These are phyloP conservation scores for Mycena crocata DNA, from an alignment of 768 basidiomycete species.

Conservation along the genomic window DNA sequence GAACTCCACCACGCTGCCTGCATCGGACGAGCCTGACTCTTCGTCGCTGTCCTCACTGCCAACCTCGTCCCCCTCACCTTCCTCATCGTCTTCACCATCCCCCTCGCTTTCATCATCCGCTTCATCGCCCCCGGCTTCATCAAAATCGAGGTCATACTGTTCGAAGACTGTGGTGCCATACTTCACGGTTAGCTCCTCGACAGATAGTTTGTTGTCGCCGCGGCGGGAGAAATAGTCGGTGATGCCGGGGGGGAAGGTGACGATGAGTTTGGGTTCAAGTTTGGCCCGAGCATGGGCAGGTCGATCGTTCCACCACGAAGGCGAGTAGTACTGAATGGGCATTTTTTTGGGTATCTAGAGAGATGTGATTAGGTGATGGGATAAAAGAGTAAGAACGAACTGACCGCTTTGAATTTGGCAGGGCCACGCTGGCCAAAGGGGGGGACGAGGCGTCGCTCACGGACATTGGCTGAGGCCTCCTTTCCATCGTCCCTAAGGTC, in stretches of 20 bases:
- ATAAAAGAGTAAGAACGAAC: background rate
- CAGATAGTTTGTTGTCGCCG: background rate
- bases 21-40: slow-evolving; percentile 1
- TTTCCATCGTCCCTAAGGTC: background rate
- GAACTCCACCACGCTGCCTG: slow-evolving; percentile 3
- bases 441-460: slow-evolving; percentile 1
- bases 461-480: background rate
- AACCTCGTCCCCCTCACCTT: background rate
- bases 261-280: background rate
- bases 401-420: background rate
- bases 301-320: slow-evolving; percentile 11
- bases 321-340: slow-evolving; percentile 24
- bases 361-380: background rate
- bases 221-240: slow-evolving; percentile 5
- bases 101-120: slow-evolving; percentile 10
- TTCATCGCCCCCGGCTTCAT: background rate
- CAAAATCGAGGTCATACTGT: slow-evolving; percentile 16
- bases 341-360: slow-evolving; percentile 10
- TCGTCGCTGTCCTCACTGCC: slow-evolving; percentile 20
- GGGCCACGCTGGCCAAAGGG: background rate
- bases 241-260: slow-evolving; percentile 1
- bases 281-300: slow-evolving; percentile 2
- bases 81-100: background rate
- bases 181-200: slow-evolving; percentile 11
- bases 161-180: slow-evolving; percentile 13